Evolutionary conservation across 2,329 filamentous ascomycete species (phyloP).

Genomic region (Ophiobolus disseminans): DNA sequence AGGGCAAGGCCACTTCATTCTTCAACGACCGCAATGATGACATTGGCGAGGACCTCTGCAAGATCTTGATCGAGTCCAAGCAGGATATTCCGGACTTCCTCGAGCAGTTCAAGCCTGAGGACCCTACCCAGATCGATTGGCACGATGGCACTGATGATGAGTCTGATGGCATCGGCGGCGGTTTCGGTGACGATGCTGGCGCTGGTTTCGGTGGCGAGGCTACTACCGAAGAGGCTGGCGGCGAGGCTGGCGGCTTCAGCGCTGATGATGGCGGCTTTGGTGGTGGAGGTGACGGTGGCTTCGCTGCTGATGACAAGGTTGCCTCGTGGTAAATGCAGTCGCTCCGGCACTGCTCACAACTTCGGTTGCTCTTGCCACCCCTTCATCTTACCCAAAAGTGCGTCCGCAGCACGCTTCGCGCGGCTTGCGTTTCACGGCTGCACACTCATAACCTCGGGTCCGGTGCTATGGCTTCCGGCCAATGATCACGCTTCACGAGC

Average conservation of each 20-base stretch:
- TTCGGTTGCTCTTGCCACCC: background rate
- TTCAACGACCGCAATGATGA: constrained; percentile 80
- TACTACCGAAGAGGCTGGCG: no score
- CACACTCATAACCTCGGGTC: constrained; percentile 1
- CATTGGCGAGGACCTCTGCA: constrained; percentile 76
- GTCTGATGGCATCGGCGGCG: constrained; percentile 30
- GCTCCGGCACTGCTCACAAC: background rate
- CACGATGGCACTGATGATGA: constrained; percentile 59
- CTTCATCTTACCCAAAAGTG: background rate
- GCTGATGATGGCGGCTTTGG: constrained; percentile 12
- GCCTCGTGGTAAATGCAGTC: constrained; percentile 33
- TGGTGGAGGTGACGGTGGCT: constrained; percentile 17
- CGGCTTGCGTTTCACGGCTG: background rate
- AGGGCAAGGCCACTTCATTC: constrained; percentile 86
- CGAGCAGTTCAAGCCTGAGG: constrained; percentile 66
- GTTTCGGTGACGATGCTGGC: constrained; percentile 13
- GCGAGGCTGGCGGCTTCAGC: constrained; percentile 18
- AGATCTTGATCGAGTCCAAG: constrained; percentile 79
- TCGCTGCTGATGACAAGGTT: constrained; percentile 31
- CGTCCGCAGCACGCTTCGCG: background rate
- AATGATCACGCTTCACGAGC: constrained; percentile 1
- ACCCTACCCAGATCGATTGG: constrained; percentile 57
- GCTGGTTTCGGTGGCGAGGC: constrained; percentile 14
- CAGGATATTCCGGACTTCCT: constrained; percentile 87
- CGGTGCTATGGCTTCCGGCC: background rate